A percentile compares a stretch with the other conserved stretches of the same genome.
phyloP scores from a whole-genome alignment of 768 basidiomycete genomes.

The Sistotremastrum suecicum region DNA sequence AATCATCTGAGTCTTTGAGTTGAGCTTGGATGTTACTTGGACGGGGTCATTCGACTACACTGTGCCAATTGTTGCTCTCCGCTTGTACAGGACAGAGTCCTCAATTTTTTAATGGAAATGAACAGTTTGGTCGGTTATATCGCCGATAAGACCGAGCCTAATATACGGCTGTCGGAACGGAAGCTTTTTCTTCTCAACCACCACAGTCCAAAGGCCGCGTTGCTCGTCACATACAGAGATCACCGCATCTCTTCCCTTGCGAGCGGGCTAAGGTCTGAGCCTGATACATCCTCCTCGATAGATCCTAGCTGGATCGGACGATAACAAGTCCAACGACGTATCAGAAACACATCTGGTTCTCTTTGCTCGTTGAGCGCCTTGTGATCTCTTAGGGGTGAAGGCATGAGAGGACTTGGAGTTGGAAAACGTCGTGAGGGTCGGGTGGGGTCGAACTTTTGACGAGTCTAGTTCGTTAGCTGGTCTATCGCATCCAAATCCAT shows the following conservation, averaged over 20 bases:
- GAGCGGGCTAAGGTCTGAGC: slow-evolving; percentile 29
- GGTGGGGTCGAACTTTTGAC: slow-evolving; percentile 5
- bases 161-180: no score
- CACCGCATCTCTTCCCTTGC: slow-evolving; percentile 11
- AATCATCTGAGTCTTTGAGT: slow-evolving; percentile 34
- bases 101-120: no score
- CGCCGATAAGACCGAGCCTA: no score
- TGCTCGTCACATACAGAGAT: slow-evolving; percentile 22
- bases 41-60: no score
- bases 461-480: not conserved
- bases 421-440: slow-evolving; percentile 20
- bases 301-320: slow-evolving; percentile 18
- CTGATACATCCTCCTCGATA: slow-evolving; percentile 15
- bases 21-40: no score
- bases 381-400: slow-evolving; percentile 1
- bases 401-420: slow-evolving; percentile 6
- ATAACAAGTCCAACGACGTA: slow-evolving; percentile 15
- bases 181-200: not conserved
- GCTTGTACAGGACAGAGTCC: no score
- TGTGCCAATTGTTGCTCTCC: no score
- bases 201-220: slow-evolving; percentile 29
- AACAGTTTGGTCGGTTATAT: no score
- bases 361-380: slow-evolving; percentile 1
- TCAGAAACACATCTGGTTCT: slow-evolving; percentile 15
- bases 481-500: no score